Evolutionary conservation across 805 yeast genomes (phyloP).

Genomic region (Martiniozyma abietophila): DNA sequence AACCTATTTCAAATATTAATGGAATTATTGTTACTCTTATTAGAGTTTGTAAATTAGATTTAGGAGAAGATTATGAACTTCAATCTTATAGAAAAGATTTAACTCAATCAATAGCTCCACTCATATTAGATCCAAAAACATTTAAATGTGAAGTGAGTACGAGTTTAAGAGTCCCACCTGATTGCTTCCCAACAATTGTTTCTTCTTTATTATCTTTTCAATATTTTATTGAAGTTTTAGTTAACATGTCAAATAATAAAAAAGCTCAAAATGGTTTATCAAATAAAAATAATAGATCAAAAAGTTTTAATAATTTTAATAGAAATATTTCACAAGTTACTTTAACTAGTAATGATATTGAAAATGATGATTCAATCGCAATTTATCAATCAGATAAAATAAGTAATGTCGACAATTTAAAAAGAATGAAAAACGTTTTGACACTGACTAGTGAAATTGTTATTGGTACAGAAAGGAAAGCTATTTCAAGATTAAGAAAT

Average conservation of each 20-base stretch:
- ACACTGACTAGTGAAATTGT: slow-evolving; percentile 75
- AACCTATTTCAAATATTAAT: slow-evolving; percentile 55
- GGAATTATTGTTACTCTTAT: slow-evolving; percentile 76
- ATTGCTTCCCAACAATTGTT: slow-evolving; percentile 75
- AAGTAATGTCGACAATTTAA: slow-evolving; percentile 72
- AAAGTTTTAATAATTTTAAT: not conserved
- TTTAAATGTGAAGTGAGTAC: slow-evolving; percentile 50
- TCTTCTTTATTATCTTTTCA: slow-evolving; percentile 69
- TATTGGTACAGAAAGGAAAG: slow-evolving; percentile 65
- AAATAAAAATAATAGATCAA: slow-evolving; percentile 33
- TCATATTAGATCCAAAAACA: slow-evolving; percentile 64
- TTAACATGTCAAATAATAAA: slow-evolving; percentile 46
- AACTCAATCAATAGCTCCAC: slow-evolving; percentile 66
- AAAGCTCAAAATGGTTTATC: too few species aligned
- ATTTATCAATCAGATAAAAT: slow-evolving; percentile 25
- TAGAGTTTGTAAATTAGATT: slow-evolving; percentile 63
- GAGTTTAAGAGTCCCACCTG: slow-evolving; percentile 66
- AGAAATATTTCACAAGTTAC: not conserved
- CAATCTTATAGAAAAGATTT: slow-evolving; percentile 79
- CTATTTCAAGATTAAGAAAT: slow-evolving; percentile 20
- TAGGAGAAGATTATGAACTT: slow-evolving; percentile 49
- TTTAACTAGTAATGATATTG: not conserved
- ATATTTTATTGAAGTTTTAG: slow-evolving; percentile 73
- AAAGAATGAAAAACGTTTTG: slow-evolving; percentile 66
- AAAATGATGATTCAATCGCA: slow-evolving; percentile 20